Conservation (phyloP, 106 monocot species). For the Allium fistulosum region DNA sequence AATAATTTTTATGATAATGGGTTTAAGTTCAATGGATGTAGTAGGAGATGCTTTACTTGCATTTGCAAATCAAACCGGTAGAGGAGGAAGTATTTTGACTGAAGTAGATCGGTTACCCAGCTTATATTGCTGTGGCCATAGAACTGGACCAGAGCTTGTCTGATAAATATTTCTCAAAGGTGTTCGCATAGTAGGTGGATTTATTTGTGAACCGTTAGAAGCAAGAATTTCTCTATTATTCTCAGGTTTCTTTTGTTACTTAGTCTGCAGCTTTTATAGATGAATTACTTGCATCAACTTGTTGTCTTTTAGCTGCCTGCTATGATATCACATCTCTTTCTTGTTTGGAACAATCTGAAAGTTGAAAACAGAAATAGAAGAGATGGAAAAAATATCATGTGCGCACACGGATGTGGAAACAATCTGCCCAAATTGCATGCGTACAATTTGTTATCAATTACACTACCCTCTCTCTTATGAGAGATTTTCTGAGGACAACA, state of each 20-base stretch:
- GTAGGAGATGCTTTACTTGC: slow-evolving; percentile 38
- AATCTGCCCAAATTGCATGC: background rate
- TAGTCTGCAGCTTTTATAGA: slow-evolving; percentile 18
- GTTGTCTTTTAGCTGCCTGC: slow-evolving; percentile 42
- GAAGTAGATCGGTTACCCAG: slow-evolving; percentile 67
- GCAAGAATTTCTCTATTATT: slow-evolving; percentile 20
- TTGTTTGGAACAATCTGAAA: slow-evolving; percentile 25
- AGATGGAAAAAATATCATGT: too few species aligned
- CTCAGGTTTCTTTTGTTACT: slow-evolving; percentile 22
- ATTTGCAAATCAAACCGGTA: slow-evolving; percentile 61
- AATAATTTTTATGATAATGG: too few species aligned
- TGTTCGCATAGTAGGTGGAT: slow-evolving; percentile 11
- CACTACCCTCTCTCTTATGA: background rate
- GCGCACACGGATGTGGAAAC: too few species aligned
- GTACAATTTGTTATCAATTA: too few species aligned
- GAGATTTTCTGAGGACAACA: too few species aligned
- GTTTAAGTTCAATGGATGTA: background rate
- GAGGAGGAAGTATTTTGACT: slow-evolving; percentile 80
- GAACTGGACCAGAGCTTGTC: slow-evolving; percentile 15
- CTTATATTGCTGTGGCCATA: slow-evolving; percentile 44
- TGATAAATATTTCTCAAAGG: slow-evolving; percentile 19
- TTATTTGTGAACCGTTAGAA: slow-evolving; percentile 22
- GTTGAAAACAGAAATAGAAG: background rate
- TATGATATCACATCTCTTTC: slow-evolving; percentile 35
- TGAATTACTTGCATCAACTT: slow-evolving; percentile 20